These are phyloP conservation scores for Xylariaceae sp. DNA, from an alignment of 2,329 filamentous ascomycete genomes.

Conservation along the genomic window DNA sequence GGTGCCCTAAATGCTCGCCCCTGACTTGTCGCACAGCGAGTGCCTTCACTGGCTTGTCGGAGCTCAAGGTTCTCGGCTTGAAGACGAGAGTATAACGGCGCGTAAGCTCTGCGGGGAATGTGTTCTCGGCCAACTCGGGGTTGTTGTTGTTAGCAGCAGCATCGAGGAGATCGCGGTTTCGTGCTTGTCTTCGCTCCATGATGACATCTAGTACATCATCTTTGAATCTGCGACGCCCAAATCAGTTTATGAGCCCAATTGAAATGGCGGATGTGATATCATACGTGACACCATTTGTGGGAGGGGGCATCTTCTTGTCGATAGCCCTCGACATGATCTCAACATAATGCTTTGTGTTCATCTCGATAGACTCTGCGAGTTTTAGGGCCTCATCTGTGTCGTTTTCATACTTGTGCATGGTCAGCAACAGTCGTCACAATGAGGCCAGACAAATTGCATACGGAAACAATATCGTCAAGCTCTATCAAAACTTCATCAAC, in stretches of 20 bases:
- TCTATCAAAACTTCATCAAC: conserved; percentile 78
- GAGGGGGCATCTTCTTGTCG: conserved; percentile 78
- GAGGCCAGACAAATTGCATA: conserved; percentile 40
- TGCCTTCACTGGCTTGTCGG: conserved; percentile 58
- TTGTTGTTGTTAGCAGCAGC: conserved; percentile 64
- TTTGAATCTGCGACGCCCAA: conserved; percentile 67
- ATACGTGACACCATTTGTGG: conserved; percentile 72
- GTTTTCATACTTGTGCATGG: conserved; percentile 65
- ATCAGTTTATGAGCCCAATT: conserved; percentile 30
- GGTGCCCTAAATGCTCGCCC: conserved; percentile 84
- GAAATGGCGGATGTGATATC: conserved; percentile 27
- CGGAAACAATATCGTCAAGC: conserved; percentile 77
- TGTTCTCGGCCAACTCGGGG: conserved; percentile 62
- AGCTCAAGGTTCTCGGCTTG: conserved; percentile 77
- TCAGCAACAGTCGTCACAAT: conserved; percentile 9
- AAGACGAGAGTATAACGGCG: conserved; percentile 94
- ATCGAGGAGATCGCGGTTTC: conserved; percentile 73
- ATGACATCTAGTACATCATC: conserved; percentile 96
- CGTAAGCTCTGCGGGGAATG: conserved; percentile 88
- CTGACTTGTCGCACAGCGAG: conserved; percentile 91
- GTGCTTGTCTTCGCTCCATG: conserved; percentile 83
- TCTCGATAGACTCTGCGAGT: conserved; percentile 79
- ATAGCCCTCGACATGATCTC: conserved; percentile 86
- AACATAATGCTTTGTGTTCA: conserved; percentile 92
- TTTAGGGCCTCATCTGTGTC: conserved; percentile 63